Evolutionary conservation across 495 filamentous ascomycete species (phyloP).

Genomic region (Saxophila tyrrhenica): DNA sequence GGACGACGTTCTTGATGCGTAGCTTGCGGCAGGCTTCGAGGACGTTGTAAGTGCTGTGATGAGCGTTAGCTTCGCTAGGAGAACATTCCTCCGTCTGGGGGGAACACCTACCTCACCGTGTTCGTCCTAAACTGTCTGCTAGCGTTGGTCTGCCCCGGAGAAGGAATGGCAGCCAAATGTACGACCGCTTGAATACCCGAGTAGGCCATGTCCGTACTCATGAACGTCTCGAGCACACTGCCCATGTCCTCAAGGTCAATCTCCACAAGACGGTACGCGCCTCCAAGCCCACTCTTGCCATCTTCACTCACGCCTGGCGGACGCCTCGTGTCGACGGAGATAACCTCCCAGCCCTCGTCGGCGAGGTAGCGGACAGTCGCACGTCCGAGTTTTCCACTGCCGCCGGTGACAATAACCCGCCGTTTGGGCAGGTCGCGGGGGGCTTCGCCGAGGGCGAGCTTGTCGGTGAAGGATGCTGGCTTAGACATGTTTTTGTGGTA

Average conservation of each 20-base stretch:
- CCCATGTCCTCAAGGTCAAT: conserved; percentile 15
- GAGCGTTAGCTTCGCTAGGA: background rate
- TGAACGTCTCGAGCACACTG: conserved; percentile 11
- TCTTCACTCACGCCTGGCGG: conserved; percentile 13
- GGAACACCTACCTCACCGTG: conserved; percentile 3
- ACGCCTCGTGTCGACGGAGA: conserved; percentile 8
- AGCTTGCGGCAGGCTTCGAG: conserved; percentile 15
- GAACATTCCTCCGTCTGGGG: background rate
- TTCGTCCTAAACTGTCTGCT: conserved; percentile 15
- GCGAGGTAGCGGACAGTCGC: conserved; percentile 9
- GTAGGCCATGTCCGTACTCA: conserved; percentile 14
- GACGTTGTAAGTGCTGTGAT: conserved; percentile 10
- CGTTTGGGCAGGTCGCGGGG: conserved; percentile 10
- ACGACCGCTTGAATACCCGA: conserved; percentile 11
- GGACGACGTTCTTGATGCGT: conserved; percentile 12
- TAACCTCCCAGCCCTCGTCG: conserved; percentile 15
- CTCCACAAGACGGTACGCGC: conserved; percentile 12
- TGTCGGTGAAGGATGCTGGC: conserved; percentile 8
- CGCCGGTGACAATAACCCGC: conserved; percentile 14
- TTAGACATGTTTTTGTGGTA: conserved; percentile 4
- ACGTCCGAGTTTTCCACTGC: conserved; percentile 12
- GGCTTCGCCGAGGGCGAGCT: conserved; percentile 11
- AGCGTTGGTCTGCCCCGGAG: conserved; percentile 13
- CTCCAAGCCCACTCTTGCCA: conserved; percentile 14
- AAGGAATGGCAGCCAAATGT: conserved; percentile 12